Evolutionary conservation across 441 rosid species (phyloP).

Genomic region (Erysimum pusillum): DNA sequence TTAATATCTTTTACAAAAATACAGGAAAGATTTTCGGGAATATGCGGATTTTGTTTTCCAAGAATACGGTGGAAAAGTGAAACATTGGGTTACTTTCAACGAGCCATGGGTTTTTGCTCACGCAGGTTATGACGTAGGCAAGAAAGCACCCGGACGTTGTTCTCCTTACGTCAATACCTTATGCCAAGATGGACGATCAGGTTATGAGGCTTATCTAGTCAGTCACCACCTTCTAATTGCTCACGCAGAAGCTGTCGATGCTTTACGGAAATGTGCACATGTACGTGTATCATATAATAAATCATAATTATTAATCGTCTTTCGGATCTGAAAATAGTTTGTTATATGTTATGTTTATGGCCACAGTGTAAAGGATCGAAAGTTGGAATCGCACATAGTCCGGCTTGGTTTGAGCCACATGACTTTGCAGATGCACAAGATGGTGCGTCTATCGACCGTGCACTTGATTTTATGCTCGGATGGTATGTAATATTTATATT

Average conservation of each 20-base stretch:
- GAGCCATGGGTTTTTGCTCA: slow-evolving; percentile 49
- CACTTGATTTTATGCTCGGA: slow-evolving; percentile 47
- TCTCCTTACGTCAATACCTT: slow-evolving; percentile 16
- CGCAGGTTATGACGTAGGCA: slow-evolving; percentile 47
- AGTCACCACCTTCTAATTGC: slow-evolving; percentile 43
- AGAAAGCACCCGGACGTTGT: slow-evolving; percentile 49
- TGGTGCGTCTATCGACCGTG: slow-evolving; percentile 29
- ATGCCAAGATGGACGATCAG: slow-evolving; percentile 43
- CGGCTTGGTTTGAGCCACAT: slow-evolving; percentile 46
- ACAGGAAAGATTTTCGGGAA: slow-evolving; percentile 42
- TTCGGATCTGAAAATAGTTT: neutral
- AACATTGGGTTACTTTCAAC: slow-evolving; percentile 45
- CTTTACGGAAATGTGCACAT: slow-evolving; percentile 23
- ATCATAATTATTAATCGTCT: neutral
- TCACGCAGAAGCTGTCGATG: slow-evolving; percentile 43
- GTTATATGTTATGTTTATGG: neutral
- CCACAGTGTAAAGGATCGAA: slow-evolving; percentile 43
- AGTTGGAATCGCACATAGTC: slow-evolving; percentile 43
- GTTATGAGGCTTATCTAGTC: slow-evolving; percentile 41
- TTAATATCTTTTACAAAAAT: neutral
- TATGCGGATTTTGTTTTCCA: slow-evolving; percentile 41
- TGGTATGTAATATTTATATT: slow-evolving; percentile 33
- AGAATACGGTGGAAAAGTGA: slow-evolving; percentile 48
- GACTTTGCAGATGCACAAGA: slow-evolving; percentile 30
- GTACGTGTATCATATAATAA: slow-evolving; percentile 4